These are phyloP conservation scores for Sarcomyxa edulis DNA, from an alignment of 768 basidiomycete genomes.

Conservation along the genomic window DNA sequence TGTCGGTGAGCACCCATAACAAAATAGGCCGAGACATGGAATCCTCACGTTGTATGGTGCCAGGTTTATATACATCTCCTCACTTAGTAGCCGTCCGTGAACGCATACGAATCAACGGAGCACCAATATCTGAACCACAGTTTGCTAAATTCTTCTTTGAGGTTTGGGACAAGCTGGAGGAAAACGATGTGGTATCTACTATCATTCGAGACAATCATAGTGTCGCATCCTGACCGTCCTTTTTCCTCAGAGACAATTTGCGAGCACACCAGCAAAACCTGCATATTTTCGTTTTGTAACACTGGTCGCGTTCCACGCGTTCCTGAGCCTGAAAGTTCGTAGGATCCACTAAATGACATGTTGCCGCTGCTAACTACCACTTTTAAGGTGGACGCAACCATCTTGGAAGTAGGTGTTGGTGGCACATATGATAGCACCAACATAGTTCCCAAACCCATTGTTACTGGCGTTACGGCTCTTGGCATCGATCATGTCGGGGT, in stretches of 20 bases:
- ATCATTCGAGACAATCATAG: constrained; percentile 5
- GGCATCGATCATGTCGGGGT: constrained; percentile 90
- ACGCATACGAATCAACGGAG: constrained; percentile 89
- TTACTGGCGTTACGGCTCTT: constrained; percentile 84
- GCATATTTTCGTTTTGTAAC: constrained; percentile 94
- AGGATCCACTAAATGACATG: neutral
- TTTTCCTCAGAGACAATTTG: constrained; percentile 35
- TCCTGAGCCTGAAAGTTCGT: constrained; percentile 57
- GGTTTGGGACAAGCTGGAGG: constrained; percentile 83
- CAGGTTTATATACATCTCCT: constrained; percentile 94
- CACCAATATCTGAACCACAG: constrained; percentile 79
- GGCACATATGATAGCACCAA: constrained; percentile 95
- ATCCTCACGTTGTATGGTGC: neutral
- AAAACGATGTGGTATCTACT: constrained; percentile 49
- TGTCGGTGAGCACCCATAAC: constrained; percentile 53
- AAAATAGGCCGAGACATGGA: neutral
- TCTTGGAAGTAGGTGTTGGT: constrained; percentile 96
- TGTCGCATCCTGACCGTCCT: constrained; percentile 2
- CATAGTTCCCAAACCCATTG: constrained; percentile 85
- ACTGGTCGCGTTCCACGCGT: constrained; percentile 86
- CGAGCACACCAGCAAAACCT: constrained; percentile 66
- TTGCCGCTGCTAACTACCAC: neutral
- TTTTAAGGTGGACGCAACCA: constrained; percentile 69
- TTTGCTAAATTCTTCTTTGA: constrained; percentile 95
- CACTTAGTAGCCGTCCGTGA: constrained; percentile 95